Conservation (phyloP, 352 stramenopile genomes). For the Lagenidium giganteum region DNA sequence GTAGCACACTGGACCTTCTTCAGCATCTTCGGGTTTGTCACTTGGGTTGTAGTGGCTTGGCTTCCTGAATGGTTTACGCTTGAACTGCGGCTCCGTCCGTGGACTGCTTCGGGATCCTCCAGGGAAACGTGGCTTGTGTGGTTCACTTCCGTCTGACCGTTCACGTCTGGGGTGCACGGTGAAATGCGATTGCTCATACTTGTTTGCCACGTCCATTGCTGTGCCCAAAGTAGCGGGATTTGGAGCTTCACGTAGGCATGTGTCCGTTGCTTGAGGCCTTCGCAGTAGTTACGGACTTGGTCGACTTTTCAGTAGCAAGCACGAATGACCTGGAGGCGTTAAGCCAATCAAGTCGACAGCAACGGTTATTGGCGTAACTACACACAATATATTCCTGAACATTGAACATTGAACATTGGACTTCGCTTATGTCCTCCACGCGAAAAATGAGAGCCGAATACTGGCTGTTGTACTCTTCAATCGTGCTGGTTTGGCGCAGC, state of each 20-base stretch:
- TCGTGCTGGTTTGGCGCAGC: too few species aligned
- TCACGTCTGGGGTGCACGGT: constrained; percentile 1
- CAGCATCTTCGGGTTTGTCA: constrained; percentile 1
- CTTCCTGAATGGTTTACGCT: constrained; percentile 7
- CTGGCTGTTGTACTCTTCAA: too few species aligned
- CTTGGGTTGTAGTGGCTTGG: constrained; percentile 2
- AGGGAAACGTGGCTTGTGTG: constrained; percentile 1
- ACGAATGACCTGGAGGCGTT: too few species aligned
- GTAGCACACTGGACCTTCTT: constrained; percentile 6
- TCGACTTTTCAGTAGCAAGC: too few species aligned
- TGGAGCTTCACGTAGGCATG: constrained; percentile 9
- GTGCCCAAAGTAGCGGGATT: too few species aligned
- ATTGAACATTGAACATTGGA: too few species aligned
- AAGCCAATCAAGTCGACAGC: too few species aligned
- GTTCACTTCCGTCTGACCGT: too few species aligned
- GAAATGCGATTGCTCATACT: constrained; percentile 13
- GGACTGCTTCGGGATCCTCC: background rate
- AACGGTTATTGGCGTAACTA: too few species aligned
- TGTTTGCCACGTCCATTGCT: constrained; percentile 8
- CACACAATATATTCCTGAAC: too few species aligned
- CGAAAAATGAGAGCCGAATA: too few species aligned
- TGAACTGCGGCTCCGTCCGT: constrained; percentile 7
- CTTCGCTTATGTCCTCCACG: constrained; percentile 10
- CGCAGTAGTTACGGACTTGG: constrained; percentile 8
- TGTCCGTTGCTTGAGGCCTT: constrained; percentile 2